phyloP scores from a whole-genome alignment of 2,329 filamentous ascomycete genomes.

The Penicillium palitans region DNA sequence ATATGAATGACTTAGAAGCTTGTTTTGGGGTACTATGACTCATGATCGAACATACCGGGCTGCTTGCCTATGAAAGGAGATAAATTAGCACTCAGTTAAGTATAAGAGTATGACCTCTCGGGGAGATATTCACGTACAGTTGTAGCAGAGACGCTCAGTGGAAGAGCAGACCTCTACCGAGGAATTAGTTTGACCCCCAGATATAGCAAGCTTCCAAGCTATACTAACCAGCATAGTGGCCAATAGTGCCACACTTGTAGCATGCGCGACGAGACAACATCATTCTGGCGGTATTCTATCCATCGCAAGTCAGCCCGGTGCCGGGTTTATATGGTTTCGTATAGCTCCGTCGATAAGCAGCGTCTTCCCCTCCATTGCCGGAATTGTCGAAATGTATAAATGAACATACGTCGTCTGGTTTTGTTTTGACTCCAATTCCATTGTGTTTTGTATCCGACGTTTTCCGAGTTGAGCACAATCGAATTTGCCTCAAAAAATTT shows the following conservation, averaged over 20 bases:
- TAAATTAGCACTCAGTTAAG: constrained; percentile 20
- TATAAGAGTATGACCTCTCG: constrained; percentile 12
- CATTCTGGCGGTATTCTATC: constrained; percentile 54
- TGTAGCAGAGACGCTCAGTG: constrained; percentile 98
- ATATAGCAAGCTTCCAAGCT: background rate
- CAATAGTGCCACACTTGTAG: constrained; percentile 77
- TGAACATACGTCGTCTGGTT: background rate
- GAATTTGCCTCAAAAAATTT: constrained; percentile 9
- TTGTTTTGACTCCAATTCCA: background rate
- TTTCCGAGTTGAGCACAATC: background rate
- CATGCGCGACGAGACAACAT: constrained; percentile 81
- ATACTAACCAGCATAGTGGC: constrained; percentile 60
- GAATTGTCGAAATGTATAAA: background rate
- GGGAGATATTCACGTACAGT: constrained; percentile 65
- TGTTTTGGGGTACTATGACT: constrained; percentile 12
- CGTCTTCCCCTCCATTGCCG: constrained; percentile 12
- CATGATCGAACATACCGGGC: constrained; percentile 41
- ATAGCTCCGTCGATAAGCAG: constrained; percentile 8
- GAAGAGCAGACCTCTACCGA: constrained; percentile 90
- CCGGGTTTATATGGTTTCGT: constrained; percentile 1
- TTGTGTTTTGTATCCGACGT: background rate
- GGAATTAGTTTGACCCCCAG: constrained; percentile 13
- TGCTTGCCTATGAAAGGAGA: constrained; percentile 42
- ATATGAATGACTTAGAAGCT: constrained; percentile 23
- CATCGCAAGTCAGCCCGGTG: constrained; percentile 19